Percentiles rank a stretch among this genome's conserved stretches.
These are phyloP conservation scores for Leishmania amazonensis DNA, from an alignment of 208 protist genomes.

Conservation along the genomic window DNA sequence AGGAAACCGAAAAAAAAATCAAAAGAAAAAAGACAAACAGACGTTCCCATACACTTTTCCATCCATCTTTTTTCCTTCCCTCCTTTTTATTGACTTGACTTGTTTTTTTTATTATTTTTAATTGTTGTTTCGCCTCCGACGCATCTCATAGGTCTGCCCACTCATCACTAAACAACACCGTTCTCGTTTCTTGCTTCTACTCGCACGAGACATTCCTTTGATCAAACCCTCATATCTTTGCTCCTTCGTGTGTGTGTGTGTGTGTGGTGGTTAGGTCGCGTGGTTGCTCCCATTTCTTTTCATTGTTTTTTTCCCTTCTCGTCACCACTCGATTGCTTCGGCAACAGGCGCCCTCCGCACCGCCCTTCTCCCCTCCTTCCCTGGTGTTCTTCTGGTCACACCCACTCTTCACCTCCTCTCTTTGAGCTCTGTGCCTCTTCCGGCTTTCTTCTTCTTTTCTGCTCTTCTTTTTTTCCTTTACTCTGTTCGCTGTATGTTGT, in stretches of 20 bases:
- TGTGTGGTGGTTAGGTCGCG: neutral
- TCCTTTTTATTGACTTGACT: neutral
- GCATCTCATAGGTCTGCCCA: neutral
- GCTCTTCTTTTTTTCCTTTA: neutral
- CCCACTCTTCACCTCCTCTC: slow-evolving; percentile 3
- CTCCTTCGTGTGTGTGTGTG: neutral
- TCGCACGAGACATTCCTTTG: neutral
- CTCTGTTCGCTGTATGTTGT: neutral
- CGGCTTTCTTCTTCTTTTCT: slow-evolving; percentile 8
- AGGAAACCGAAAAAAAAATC: neutral
- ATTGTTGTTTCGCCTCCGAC: neutral
- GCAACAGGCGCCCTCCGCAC: neutral
- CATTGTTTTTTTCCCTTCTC: neutral
- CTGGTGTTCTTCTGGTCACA: slow-evolving; percentile 10
- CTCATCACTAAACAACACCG: neutral
- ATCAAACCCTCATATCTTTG: neutral
- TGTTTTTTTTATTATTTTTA: neutral
- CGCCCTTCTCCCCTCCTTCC: neutral
- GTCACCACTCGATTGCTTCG: neutral
- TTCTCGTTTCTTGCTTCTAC: slow-evolving; percentile 5
- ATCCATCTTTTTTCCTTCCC: neutral
- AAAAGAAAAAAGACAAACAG: neutral
- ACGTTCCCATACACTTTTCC: neutral
- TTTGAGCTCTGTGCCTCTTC: slow-evolving; percentile 12
- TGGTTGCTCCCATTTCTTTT: neutral